Evolutionary conservation across 129 eudicot species (phyloP), one percentile per base, ranked within the genome.

Genomic region (Centrapalus pauciflorus): DNA sequence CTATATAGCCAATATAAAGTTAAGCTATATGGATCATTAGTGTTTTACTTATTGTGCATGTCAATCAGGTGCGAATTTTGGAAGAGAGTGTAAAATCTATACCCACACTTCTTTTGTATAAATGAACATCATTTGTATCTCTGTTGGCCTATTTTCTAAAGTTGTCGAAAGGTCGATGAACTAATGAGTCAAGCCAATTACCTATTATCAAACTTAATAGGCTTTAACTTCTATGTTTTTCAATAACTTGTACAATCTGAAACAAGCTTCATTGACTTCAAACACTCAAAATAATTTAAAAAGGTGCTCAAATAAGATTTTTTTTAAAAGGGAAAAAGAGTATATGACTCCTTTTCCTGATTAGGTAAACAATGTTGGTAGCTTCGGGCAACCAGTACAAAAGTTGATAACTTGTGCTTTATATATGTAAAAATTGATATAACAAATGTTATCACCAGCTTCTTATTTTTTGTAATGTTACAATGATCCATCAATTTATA

Each of bases 281-380:
- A 30, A 50, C 20, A 66, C 71, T 30, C 33, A 19, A 30, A 65
- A 66, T 30, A 23, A 49, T 29, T n/a, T 38, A 49, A 13, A 50
- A 49, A 50, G 55, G 49, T 30, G 23, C 71, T 66, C 32, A 51
- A 14, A 51, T 67, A 67, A 62, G 54, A 62, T 38, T 23, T 24
- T 23, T 24, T 62, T 24, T 16, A 62, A 3, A 62, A 23, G 6
- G 16, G 17, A 25, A 66, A 48, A 48, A 48, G 71, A 66, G 49
- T 50, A 66, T 50, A 54, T 34, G 61, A 66, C 40, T 24, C 14
- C 25, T 19, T 45, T 57, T 62, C 35, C 25, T 72, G 52, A 6
- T 49, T 49, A 38, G 16, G 55, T 4, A 49, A 13, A 61, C 40
- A 50, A 61, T 19, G 46, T 24, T 14, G 51, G 30, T 34, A 34